Percentiles rank a stretch among this genome's conserved stretches.
phyloP scores from a whole-genome alignment of 306 rosid genomes.

The Spatholobus suberectus region DNA sequence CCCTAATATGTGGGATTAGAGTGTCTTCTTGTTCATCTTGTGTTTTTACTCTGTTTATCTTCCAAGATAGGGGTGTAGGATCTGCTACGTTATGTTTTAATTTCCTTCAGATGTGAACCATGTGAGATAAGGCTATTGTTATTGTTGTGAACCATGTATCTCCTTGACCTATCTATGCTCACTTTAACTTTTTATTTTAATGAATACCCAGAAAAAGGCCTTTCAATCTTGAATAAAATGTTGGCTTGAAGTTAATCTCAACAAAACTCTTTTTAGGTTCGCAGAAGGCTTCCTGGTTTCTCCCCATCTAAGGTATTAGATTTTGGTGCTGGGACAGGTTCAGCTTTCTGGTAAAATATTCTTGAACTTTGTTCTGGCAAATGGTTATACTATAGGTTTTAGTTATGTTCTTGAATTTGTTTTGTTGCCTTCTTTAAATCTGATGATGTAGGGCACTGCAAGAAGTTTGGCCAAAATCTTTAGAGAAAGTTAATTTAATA shows the following conservation, averaged over 20 bases:
- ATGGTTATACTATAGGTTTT: slow-evolving; percentile 24
- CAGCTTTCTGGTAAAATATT: slow-evolving; percentile 85
- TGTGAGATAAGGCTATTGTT: neutral
- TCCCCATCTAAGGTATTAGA: slow-evolving; percentile 80
- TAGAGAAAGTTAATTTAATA: slow-evolving; percentile 76
- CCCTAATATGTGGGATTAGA: neutral
- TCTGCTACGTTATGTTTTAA: slow-evolving; percentile 16
- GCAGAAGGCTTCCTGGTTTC: slow-evolving; percentile 83
- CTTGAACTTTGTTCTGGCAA: slow-evolving; percentile 27
- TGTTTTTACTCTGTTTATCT: neutral
- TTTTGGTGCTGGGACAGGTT: slow-evolving; percentile 96
- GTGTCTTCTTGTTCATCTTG: neutral
- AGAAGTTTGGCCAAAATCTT: slow-evolving; percentile 90
- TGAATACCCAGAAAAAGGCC: neutral
- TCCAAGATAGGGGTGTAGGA: neutral
- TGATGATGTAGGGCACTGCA: slow-evolving; percentile 75
- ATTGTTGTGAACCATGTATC: neutral
- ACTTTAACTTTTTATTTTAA: slow-evolving; percentile 16
- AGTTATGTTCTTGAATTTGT: slow-evolving; percentile 9
- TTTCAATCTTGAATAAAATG: slow-evolving; percentile 3
- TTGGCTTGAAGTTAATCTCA: slow-evolving; percentile 8
- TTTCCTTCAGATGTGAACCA: neutral
- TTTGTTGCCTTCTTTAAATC: slow-evolving; percentile 37
- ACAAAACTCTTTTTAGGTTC: slow-evolving; percentile 54
- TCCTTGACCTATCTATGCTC: neutral